Conservation (phyloP, 768 basidiomycete species). For the Atractiella rhizophila region DNA sequence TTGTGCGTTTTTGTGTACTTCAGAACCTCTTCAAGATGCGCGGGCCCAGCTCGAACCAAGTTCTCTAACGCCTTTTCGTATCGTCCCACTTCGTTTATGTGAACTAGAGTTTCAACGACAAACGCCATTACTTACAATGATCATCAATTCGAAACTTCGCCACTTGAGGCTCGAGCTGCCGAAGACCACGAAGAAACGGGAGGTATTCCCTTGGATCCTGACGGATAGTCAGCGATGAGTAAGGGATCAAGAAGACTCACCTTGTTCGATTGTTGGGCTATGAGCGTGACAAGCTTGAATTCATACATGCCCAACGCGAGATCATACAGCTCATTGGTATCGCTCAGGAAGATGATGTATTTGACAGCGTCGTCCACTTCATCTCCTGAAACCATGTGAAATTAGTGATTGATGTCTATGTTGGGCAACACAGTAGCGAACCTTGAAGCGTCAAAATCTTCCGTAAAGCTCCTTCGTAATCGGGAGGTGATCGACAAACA, state of each 20-base stretch:
- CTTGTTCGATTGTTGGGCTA: conserved; percentile 92
- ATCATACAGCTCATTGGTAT: conserved; percentile 72
- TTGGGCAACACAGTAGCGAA: conserved; percentile 24
- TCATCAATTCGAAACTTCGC: conserved; percentile 83
- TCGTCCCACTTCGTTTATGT: conserved; percentile 48
- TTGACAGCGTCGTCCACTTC: conserved; percentile 90
- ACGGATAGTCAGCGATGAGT: background rate
- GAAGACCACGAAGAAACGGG: conserved; percentile 76
- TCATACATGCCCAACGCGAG: conserved; percentile 97
- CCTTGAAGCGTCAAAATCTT: conserved; percentile 51
- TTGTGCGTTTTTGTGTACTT: conserved; percentile 52
- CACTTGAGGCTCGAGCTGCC: conserved; percentile 50
- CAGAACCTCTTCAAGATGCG: conserved; percentile 52
- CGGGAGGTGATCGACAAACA: conserved; percentile 71
- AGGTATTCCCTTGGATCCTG: conserved; percentile 95
- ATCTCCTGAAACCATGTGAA: conserved; percentile 23
- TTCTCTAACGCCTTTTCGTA: conserved; percentile 39
- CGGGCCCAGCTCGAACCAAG: conserved; percentile 45
- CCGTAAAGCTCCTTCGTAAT: conserved; percentile 59
- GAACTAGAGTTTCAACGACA: conserved; percentile 43
- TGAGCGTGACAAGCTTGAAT: conserved; percentile 78
- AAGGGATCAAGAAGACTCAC: conserved; percentile 23
- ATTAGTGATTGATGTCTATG: background rate
- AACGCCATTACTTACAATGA: conserved; percentile 54
- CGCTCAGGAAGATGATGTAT: conserved; percentile 91